Evolutionary conservation across 1,284 basidiomycete species (phyloP).

Genomic region (Violaceomyces palustris): DNA sequence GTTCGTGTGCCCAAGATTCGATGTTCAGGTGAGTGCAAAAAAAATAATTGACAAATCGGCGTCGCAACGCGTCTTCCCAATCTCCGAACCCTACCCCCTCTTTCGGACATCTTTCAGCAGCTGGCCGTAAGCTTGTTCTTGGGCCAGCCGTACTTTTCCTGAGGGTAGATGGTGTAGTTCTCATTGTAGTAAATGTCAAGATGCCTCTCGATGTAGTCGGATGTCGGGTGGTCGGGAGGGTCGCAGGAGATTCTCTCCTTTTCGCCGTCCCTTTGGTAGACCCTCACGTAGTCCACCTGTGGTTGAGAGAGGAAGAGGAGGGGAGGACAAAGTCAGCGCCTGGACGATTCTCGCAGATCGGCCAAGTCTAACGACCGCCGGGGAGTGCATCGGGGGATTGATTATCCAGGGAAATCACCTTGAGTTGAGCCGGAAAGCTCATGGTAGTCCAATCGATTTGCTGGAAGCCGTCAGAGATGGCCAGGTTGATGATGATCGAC

Average conservation of each 20-base stretch:
- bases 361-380: too few relatives aligned
- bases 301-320: slow-evolving; percentile 55
- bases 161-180: slow-evolving; percentile 16
- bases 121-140: slow-evolving; percentile 29
- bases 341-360: too few relatives aligned
- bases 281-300: slow-evolving; percentile 36
- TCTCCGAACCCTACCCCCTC: too few relatives aligned
- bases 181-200: slow-evolving; percentile 43
- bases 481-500: slow-evolving; percentile 39
- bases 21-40: too few relatives aligned
- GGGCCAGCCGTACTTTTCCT: slow-evolving; percentile 31
- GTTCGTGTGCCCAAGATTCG: too few relatives aligned
- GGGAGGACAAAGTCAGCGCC: too few relatives aligned
- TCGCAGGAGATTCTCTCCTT: slow-evolving; percentile 33
- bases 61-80: too few relatives aligned
- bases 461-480: slow-evolving; percentile 41
- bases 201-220: slow-evolving; percentile 44
- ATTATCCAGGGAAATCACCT: too few relatives aligned
- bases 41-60: too few relatives aligned
- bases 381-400: too few relatives aligned
- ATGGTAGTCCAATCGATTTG: slow-evolving; percentile 30
- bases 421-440: slow-evolving; percentile 55
- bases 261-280: slow-evolving; percentile 37
- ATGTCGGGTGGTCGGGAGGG: slow-evolving; percentile 43
- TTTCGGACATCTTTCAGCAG: too few relatives aligned